Percentiles rank a stretch among this genome's conserved stretches.
phyloP scores from a whole-genome alignment of 2,329 filamentous ascomycete genomes.

The Hypoxylon sp. region DNA sequence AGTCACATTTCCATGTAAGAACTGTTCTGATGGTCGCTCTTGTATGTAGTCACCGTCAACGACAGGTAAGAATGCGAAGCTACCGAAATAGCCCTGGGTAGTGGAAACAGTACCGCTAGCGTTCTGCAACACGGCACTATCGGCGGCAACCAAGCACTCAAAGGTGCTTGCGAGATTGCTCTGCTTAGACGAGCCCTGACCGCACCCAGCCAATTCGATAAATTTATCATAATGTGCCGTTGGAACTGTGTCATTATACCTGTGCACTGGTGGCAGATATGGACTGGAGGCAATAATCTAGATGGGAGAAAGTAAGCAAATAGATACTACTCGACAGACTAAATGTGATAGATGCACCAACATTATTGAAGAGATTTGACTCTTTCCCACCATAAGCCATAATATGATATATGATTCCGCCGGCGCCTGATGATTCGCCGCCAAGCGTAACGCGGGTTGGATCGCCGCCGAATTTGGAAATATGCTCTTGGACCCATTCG shows the following conservation, averaged over 20 bases:
- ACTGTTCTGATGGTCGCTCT: constrained; percentile 45
- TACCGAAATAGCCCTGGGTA: constrained; percentile 50
- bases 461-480: constrained; percentile 55
- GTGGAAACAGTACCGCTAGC: constrained; percentile 51
- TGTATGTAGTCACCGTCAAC: constrained; percentile 51
- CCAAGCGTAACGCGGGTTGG: constrained; percentile 52
- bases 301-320: constrained; percentile 17
- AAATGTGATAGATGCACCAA: constrained; percentile 17
- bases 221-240: constrained; percentile 47
- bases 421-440: constrained; percentile 53
- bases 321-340: not conserved
- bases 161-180: constrained; percentile 42
- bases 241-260: constrained; percentile 45
- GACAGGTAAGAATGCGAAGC: constrained; percentile 52
- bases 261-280: constrained; percentile 48
- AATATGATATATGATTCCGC: constrained; percentile 47
- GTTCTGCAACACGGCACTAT: constrained; percentile 48
- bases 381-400: constrained; percentile 49
- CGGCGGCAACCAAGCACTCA: constrained; percentile 49
- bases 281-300: constrained; percentile 50
- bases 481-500: constrained; percentile 67
- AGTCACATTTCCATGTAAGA: constrained; percentile 34
- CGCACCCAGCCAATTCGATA: constrained; percentile 49
- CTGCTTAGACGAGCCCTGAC: constrained; percentile 15
- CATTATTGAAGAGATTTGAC: constrained; percentile 49